Percentiles rank a stretch among this genome's conserved stretches.
phyloP scores from a whole-genome alignment of 345 rosid genomes.

The Leavenworthia alabamica region DNA sequence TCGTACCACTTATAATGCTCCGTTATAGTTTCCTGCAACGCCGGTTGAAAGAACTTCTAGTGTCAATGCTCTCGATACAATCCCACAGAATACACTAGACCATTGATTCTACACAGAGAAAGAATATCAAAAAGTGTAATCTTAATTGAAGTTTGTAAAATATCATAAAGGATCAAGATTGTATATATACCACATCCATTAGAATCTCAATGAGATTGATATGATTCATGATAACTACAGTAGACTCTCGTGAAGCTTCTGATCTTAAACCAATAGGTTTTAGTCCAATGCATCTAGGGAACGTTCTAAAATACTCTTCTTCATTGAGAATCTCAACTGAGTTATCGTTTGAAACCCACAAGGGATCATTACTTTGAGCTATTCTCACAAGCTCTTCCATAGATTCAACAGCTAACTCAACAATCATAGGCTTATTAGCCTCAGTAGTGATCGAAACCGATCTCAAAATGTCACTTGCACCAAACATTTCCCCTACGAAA shows the following conservation, averaged over 20 bases:
- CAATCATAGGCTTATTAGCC: slow-evolving; percentile 82
- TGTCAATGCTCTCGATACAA: slow-evolving; percentile 91
- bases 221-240: slow-evolving; percentile 79
- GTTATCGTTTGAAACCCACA: slow-evolving; percentile 56
- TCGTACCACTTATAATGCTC: slow-evolving; percentile 93
- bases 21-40: slow-evolving; percentile 94
- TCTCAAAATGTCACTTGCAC: slow-evolving; percentile 51
- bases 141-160: background rate
- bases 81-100: slow-evolving; percentile 77
- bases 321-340: slow-evolving; percentile 52
- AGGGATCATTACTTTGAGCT: slow-evolving; percentile 71
- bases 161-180: background rate
- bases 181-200: slow-evolving; percentile 80
- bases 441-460: slow-evolving; percentile 56
- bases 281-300: slow-evolving; percentile 80
- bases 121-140: background rate
- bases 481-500: slow-evolving; percentile 69
- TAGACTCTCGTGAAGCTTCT: slow-evolving; percentile 83
- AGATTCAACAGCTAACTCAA: slow-evolving; percentile 88
- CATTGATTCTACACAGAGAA: slow-evolving; percentile 57
- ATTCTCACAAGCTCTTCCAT: slow-evolving; percentile 90
- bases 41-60: slow-evolving; percentile 87
- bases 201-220: slow-evolving; percentile 80
- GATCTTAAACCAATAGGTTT: slow-evolving; percentile 64
- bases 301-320: slow-evolving; percentile 69